Evolutionary conservation across 2,329 filamentous ascomycete genomes (phyloP).

Genomic region (Fusarium luffae): DNA sequence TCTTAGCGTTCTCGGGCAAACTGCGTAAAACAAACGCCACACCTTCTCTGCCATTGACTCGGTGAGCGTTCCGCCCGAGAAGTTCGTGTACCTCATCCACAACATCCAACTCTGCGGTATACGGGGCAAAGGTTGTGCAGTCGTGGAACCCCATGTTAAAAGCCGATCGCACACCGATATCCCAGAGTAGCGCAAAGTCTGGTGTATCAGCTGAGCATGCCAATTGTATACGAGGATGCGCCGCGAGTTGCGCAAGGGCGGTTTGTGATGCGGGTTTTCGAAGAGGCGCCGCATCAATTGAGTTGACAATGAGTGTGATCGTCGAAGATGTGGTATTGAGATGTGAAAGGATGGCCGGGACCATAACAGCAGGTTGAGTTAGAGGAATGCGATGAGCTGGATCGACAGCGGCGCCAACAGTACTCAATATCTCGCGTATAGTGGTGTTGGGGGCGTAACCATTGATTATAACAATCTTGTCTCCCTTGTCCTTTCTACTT

Average conservation of each 20-base stretch:
- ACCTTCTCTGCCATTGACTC: slow-evolving; percentile 89
- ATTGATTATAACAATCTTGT: slow-evolving; percentile 82
- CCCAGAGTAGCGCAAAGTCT: slow-evolving; percentile 89
- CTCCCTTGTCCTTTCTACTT: slow-evolving; percentile 47
- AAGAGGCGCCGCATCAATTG: slow-evolving; percentile 82
- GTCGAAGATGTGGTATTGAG: slow-evolving; percentile 59
- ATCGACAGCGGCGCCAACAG: slow-evolving; percentile 72
- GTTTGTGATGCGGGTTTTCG: slow-evolving; percentile 77
- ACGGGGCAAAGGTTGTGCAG: slow-evolving; percentile 86
- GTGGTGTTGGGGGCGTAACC: slow-evolving; percentile 78
- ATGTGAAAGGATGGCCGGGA: slow-evolving; percentile 72
- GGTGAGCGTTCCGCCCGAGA: slow-evolving; percentile 80
- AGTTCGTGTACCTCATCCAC: slow-evolving; percentile 92
- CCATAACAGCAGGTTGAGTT: slow-evolving; percentile 74
- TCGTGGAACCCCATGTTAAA: slow-evolving; percentile 94
- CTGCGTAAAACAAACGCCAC: slow-evolving; percentile 91
- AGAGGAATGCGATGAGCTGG: slow-evolving; percentile 62
- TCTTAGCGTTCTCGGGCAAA: slow-evolving; percentile 91
- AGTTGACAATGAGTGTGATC: slow-evolving; percentile 82
- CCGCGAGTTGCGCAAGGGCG: slow-evolving; percentile 79
- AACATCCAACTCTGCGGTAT: slow-evolving; percentile 78
- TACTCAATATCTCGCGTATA: slow-evolving; percentile 75
- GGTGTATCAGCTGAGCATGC: slow-evolving; percentile 88
- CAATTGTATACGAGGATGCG: slow-evolving; percentile 77
- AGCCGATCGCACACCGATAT: slow-evolving; percentile 82